Percentiles rank a stretch among this genome's conserved stretches.
These are phyloP conservation scores for Psilocybe tampanensis DNA, from an alignment of 768 basidiomycete species.

Conservation along the genomic window DNA sequence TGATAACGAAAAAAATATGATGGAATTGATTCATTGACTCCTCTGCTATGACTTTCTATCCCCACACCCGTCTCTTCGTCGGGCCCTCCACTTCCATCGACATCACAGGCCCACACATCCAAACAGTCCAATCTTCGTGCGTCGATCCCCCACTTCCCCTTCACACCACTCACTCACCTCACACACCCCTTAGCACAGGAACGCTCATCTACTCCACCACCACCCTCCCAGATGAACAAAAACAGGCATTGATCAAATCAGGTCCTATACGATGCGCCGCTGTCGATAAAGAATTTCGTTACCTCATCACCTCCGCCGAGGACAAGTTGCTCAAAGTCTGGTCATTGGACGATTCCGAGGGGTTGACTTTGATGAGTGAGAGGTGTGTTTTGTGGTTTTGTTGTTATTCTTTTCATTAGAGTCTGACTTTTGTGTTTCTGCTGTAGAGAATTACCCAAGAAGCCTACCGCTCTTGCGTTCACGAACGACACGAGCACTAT, in stretches of 20 bases:
- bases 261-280: conserved; percentile 65
- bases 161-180: conserved; percentile 2
- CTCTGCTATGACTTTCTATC: conserved; percentile 24
- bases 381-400: conserved; percentile 46
- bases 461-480: conserved; percentile 71
- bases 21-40: too few relatives aligned
- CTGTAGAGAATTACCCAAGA: conserved; percentile 84
- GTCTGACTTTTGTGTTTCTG: too few relatives aligned
- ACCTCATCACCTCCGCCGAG: conserved; percentile 70
- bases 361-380: conserved; percentile 56
- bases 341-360: conserved; percentile 47
- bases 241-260: conserved; percentile 39
- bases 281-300: conserved; percentile 42
- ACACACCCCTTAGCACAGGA: conserved; percentile 46
- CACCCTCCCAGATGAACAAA: conserved; percentile 29
- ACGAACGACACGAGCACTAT: conserved; percentile 64
- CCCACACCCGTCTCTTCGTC: conserved; percentile 51
- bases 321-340: conserved; percentile 85
- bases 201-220: conserved; percentile 47
- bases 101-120: conserved; percentile 65
- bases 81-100: conserved; percentile 37
- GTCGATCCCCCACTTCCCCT: conserved; percentile 21
- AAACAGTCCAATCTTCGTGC: conserved; percentile 58
- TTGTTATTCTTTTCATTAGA: too few relatives aligned
- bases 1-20: conserved; percentile 10